Evolutionary conservation across 352 stramenopile species (phyloP).

Genomic region (Pythium dissimile): DNA sequence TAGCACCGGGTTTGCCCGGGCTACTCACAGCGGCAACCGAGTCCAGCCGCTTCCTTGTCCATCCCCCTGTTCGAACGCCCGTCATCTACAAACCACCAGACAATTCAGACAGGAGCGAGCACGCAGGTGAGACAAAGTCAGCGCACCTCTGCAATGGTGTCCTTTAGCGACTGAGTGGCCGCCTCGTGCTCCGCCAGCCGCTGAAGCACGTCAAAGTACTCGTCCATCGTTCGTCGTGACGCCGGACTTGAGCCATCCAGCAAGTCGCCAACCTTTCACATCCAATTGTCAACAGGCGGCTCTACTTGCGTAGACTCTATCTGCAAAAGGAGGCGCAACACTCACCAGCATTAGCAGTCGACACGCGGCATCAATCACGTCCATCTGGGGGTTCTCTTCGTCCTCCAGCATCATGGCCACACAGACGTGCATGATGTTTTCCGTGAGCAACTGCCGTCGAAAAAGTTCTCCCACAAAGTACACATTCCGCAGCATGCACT

Average conservation of each 20-base stretch:
- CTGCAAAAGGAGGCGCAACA: not conserved
- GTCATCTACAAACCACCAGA: conserved; percentile 31
- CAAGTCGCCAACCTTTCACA: conserved; percentile 67
- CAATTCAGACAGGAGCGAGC: not conserved
- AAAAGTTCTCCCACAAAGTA: conserved; percentile 75
- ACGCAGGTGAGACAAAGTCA: not conserved
- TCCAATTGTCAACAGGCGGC: not conserved
- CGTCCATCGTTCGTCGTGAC: conserved; percentile 76
- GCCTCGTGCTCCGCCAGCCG: conserved; percentile 43
- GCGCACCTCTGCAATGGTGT: conserved; percentile 52
- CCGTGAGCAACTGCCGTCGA: conserved; percentile 68
- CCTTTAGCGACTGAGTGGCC: conserved; percentile 32
- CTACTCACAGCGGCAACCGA: not conserved
- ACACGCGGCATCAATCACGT: conserved; percentile 71
- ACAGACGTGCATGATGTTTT: conserved; percentile 85
- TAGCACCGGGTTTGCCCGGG: not conserved
- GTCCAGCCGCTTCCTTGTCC: conserved; percentile 52
- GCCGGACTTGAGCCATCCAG: conserved; percentile 79
- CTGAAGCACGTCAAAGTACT: conserved; percentile 72
- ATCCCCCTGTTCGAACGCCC: conserved; percentile 40
- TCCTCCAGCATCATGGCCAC: conserved; percentile 84
- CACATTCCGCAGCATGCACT: conserved; percentile 77
- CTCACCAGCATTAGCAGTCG: conserved; percentile 53
- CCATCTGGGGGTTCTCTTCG: conserved; percentile 51
- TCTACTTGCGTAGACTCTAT: not conserved